These are phyloP conservation scores for Rhizopus stolonifer DNA, from an alignment of 371 early-diverging fungal species.

Conservation along the genomic window DNA sequence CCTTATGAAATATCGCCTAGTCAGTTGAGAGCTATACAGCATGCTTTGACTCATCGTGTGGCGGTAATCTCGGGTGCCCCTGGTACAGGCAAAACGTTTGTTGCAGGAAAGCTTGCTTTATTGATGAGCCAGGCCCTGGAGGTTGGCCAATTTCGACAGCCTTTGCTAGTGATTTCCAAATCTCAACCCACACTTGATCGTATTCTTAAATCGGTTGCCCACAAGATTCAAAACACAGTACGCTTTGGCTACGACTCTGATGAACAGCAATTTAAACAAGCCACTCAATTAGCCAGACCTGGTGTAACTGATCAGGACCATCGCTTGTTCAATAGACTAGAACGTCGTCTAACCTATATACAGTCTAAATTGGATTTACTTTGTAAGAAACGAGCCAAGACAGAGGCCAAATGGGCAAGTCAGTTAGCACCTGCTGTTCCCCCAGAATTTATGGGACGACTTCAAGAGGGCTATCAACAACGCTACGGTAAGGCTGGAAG, in stretches of 20 bases:
- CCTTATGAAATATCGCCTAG: constrained; percentile 34
- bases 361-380: constrained; percentile 28
- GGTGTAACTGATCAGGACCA: constrained; percentile 22
- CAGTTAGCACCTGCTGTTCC: constrained; percentile 19
- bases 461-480: constrained; percentile 5
- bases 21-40: constrained; percentile 32
- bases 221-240: constrained; percentile 25
- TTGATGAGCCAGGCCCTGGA: constrained; percentile 28
- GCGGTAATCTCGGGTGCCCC: constrained; percentile 36
- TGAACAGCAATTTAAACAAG: constrained; percentile 19
- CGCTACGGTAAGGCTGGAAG: neutral
- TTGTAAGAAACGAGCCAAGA: constrained; percentile 17
- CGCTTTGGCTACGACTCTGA: constrained; percentile 27
- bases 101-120: constrained; percentile 33
- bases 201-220: constrained; percentile 17
- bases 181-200: constrained; percentile 26
- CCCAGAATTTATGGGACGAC: constrained; percentile 13
- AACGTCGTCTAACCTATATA: constrained; percentile 10
- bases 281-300: constrained; percentile 6
- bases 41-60: constrained; percentile 36
- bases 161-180: constrained; percentile 33
- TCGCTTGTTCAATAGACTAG: constrained; percentile 17
- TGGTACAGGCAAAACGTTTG: constrained; percentile 45
- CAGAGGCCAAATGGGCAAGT: constrained; percentile 8
- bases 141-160: constrained; percentile 30